Conservation (phyloP, 73 alveolate species). For the Stentor coeruleus region DNA sequence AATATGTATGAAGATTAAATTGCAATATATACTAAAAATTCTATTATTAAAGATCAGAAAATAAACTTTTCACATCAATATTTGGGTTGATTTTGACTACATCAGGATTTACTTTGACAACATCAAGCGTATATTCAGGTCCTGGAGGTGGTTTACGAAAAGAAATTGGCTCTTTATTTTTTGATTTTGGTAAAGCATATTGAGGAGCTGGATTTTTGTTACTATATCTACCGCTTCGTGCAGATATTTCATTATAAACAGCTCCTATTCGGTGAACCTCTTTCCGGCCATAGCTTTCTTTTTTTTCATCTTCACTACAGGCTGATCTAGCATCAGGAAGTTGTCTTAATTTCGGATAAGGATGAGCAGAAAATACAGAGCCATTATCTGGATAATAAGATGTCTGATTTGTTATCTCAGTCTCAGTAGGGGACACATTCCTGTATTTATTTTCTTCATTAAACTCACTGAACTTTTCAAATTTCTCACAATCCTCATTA, state of each 20-base stretch:
- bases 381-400: background rate
- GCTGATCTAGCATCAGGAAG: background rate
- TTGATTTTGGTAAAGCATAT: background rate
- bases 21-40: no score
- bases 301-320: background rate
- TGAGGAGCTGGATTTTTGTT: background rate
- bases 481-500: background rate
- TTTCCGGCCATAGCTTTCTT: background rate
- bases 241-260: background rate
- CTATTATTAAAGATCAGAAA: no score
- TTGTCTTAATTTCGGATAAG: background rate
- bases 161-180: background rate
- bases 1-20: no score
- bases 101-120: no score
- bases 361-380: background rate
- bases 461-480: background rate
- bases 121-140: no score
- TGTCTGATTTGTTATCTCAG: background rate
- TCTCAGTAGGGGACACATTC: background rate
- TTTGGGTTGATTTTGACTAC: constrained; percentile 19
- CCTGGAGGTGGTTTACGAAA: background rate
- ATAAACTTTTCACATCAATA: background rate
- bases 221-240: background rate
- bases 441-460: background rate
- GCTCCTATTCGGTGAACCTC: background rate